These are phyloP conservation scores for Dittrichia graveolens DNA, from an alignment of 129 eudicot genomes.

Conservation along the genomic window DNA sequence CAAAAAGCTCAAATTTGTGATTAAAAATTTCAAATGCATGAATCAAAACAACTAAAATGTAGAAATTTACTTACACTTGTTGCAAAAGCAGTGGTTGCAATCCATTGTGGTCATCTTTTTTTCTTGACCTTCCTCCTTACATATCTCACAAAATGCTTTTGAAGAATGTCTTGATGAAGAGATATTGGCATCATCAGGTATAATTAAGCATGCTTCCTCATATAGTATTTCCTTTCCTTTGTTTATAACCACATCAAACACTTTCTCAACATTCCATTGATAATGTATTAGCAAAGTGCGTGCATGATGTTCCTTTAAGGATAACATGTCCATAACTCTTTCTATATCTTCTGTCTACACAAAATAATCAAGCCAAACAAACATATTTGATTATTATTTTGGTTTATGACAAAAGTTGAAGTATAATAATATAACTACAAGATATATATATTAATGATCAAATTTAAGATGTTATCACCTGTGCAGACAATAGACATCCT, in stretches of 20 bases:
- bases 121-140: background rate
- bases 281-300: constrained; percentile 3
- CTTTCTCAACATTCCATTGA: background rate
- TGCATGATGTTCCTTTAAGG: background rate
- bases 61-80: background rate
- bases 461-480: background rate
- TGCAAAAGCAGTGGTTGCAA: background rate
- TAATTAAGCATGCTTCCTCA: background rate
- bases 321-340: background rate
- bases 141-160: background rate
- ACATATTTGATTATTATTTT: too few relatives aligned
- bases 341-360: background rate
- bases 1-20: background rate
- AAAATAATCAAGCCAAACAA: background rate
- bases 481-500: background rate
- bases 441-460: too few relatives aligned
- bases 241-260: background rate
- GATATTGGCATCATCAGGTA: background rate
- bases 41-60: background rate
- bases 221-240: background rate
- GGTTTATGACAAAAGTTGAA: too few relatives aligned
- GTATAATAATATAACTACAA: too few relatives aligned
- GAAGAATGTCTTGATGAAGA: background rate
- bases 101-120: background rate
- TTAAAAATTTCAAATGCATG: background rate